phyloP scores from a whole-genome alignment of 192 early-diverging fungal genomes.

The Coemansia umbellata region DNA sequence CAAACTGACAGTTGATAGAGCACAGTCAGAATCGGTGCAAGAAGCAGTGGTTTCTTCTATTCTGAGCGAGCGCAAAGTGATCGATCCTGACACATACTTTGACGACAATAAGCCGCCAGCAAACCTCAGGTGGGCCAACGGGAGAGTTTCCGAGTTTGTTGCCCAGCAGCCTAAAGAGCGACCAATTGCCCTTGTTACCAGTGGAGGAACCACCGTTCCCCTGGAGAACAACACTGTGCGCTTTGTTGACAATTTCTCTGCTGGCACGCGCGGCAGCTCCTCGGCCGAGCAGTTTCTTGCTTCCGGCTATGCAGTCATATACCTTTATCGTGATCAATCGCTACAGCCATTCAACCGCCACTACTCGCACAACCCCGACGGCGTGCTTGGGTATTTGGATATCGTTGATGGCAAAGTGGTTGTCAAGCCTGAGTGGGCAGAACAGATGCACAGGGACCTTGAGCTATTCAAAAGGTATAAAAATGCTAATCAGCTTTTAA shows the following conservation, averaged over 20 bases:
- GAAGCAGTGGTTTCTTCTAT: neutral
- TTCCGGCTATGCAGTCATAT: conserved; percentile 91
- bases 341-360: conserved; percentile 91
- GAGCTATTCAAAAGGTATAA: conserved; percentile 63
- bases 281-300: conserved; percentile 94
- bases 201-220: conserved; percentile 95
- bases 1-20: neutral
- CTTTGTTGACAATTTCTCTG: conserved; percentile 98
- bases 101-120: conserved; percentile 62
- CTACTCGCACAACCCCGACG: conserved; percentile 73
- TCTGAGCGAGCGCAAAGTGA: conserved; percentile 16
- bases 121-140: conserved; percentile 58
- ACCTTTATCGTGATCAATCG: conserved; percentile 89
- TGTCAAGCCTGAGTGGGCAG: conserved; percentile 66
- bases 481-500: conserved; percentile 60
- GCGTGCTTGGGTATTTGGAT: conserved; percentile 82
- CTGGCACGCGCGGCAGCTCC: conserved; percentile 89
- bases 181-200: conserved; percentile 85
- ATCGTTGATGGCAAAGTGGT: conserved; percentile 57
- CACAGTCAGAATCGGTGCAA: neutral
- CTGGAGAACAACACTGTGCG: conserved; percentile 95
- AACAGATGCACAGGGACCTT: conserved; percentile 62
- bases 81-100: conserved; percentile 78
- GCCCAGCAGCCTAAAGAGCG: conserved; percentile 50
- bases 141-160: conserved; percentile 58